Percentiles rank a stretch among this genome's conserved stretches.
Conservation (phyloP, 139 green algal genomes). For the Micromonas pusilla region DNA sequence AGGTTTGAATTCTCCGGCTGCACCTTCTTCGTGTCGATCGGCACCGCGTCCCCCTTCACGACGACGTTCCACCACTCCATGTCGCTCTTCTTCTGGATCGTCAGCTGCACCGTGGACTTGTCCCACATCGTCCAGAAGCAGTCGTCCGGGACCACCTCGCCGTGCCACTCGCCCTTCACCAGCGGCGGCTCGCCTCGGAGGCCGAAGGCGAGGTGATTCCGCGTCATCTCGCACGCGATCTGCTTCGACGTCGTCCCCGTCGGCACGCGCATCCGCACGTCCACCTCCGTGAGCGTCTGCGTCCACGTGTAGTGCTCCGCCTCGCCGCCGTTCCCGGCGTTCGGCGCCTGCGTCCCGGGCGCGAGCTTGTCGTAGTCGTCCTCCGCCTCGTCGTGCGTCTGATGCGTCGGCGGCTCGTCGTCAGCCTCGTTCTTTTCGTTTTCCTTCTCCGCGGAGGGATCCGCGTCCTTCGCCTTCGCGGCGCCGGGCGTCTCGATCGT, state of each 20-base stretch:
- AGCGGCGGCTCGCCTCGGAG: background rate
- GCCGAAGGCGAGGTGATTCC: constrained; percentile 52
- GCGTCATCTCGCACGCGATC: constrained; percentile 60
- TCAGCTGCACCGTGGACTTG: constrained; percentile 61
- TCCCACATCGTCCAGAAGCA: constrained; percentile 77
- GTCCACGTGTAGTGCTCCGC: constrained; percentile 78
- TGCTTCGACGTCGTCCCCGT: constrained; percentile 57
- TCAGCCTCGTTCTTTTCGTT: background rate
- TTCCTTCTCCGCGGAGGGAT: background rate
- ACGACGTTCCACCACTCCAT: constrained; percentile 92
- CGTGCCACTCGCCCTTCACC: constrained; percentile 63
- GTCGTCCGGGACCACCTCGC: constrained; percentile 76
- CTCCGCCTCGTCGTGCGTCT: constrained; percentile 1
- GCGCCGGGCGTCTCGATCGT: background rate
- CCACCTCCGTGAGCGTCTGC: constrained; percentile 85
- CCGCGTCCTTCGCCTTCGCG: constrained; percentile 3
- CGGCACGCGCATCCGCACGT: constrained; percentile 66
- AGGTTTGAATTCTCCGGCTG: constrained; percentile 94
- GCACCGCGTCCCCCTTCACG: constrained; percentile 63
- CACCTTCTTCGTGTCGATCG: constrained; percentile 84
- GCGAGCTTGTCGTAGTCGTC: constrained; percentile 8
- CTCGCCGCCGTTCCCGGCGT: constrained; percentile 77
- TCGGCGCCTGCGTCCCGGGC: constrained; percentile 47
- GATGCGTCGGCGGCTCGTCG: background rate
- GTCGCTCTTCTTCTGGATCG: constrained; percentile 65